Evolutionary conservation across 805 yeast genomes (phyloP).

Genomic region (Candida anglica): DNA sequence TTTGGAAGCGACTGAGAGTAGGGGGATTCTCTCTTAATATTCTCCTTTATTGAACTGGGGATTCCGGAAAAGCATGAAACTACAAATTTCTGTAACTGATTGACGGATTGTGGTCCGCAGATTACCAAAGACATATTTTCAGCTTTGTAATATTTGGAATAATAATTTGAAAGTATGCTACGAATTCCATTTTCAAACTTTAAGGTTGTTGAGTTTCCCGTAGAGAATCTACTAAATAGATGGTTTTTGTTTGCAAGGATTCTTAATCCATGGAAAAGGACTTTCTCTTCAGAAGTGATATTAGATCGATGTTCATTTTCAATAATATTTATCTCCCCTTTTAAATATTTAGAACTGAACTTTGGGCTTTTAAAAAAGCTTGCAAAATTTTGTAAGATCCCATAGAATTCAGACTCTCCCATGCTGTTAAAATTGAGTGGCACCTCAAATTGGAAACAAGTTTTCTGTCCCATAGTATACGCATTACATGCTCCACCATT

Average conservation of each 20-base stretch:
- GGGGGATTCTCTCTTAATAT: too few species aligned
- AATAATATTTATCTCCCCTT: slow-evolving; percentile 55
- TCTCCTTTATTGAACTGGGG: too few species aligned
- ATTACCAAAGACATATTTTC: slow-evolving; percentile 55
- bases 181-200: too few species aligned
- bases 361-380: slow-evolving; percentile 49
- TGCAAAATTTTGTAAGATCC: slow-evolving; percentile 46
- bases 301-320: slow-evolving; percentile 68
- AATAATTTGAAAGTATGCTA: slow-evolving; percentile 33
- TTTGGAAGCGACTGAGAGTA: too few species aligned
- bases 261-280: slow-evolving; percentile 57
- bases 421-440: slow-evolving; percentile 36
- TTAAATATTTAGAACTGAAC: slow-evolving; percentile 39
- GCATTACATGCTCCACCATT: slow-evolving; percentile 65
- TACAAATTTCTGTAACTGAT: slow-evolving; percentile 51
- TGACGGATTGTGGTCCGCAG: slow-evolving; percentile 64
- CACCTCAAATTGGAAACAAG: slow-evolving; percentile 60
- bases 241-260: slow-evolving; percentile 44
- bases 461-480: slow-evolving; percentile 62
- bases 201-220: slow-evolving; percentile 59
- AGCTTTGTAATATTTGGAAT: slow-evolving; percentile 43
- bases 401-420: slow-evolving; percentile 39
- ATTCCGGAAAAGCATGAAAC: slow-evolving; percentile 38
- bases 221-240: slow-evolving; percentile 59
- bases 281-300: slow-evolving; percentile 36